Percentiles rank a stretch among this genome's conserved stretches.
phyloP scores from a whole-genome alignment of 2,329 filamentous ascomycete species.

The Cladophialophora carrionii region DNA sequence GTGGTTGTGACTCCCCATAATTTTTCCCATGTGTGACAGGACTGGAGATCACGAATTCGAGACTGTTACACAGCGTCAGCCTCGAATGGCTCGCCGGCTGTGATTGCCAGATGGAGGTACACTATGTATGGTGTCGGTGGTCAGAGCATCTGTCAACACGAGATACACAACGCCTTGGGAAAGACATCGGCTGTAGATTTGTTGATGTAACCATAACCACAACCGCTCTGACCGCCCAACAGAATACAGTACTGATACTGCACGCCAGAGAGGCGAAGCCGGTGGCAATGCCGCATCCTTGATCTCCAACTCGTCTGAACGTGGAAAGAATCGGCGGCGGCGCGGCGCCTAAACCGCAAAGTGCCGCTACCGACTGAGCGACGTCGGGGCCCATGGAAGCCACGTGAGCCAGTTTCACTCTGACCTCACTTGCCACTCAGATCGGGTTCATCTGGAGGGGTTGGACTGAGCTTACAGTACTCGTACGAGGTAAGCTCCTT shows the following conservation, averaged over 20 bases:
- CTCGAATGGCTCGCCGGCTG: background rate
- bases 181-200: background rate
- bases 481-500: no score
- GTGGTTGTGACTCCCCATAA: background rate
- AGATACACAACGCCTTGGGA: background rate
- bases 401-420: background rate
- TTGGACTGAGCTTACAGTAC: no score
- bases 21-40: background rate
- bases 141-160: background rate
- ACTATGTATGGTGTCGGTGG: background rate
- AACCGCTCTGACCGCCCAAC: background rate
- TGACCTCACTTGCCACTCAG: background rate
- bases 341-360: background rate
- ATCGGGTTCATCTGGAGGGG: background rate
- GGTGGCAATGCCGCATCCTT: background rate
- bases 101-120: background rate
- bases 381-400: background rate
- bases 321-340: background rate
- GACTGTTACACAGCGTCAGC: background rate
- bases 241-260: no score
- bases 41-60: background rate
- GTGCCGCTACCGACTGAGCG: background rate
- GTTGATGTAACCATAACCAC: slow-evolving; percentile 1
- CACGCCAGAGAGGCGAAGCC: background rate
- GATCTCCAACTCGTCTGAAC: background rate